These are phyloP conservation scores for Flaveria bidentis DNA, from an alignment of 129 eudicot species.

Conservation along the genomic window DNA sequence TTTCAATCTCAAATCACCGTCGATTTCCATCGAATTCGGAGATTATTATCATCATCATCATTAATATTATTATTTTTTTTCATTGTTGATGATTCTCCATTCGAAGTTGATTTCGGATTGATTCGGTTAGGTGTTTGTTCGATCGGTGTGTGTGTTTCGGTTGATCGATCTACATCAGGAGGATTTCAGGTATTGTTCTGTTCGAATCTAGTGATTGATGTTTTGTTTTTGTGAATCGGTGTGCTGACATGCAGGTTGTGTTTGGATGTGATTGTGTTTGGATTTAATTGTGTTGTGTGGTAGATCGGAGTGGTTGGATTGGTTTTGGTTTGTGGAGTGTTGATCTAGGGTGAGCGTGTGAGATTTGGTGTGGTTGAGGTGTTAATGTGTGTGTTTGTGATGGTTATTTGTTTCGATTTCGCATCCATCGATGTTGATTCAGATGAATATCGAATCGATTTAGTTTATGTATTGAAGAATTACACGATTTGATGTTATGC, in stretches of 20 bases:
- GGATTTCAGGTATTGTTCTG: constrained; percentile 30
- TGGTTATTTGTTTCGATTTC: constrained; percentile 17
- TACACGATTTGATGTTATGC: background rate
- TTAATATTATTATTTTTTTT: background rate
- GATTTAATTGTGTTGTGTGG: background rate
- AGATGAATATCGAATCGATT: background rate
- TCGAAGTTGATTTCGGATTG: constrained; percentile 14
- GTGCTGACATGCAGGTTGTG: constrained; percentile 4
- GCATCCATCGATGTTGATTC: constrained; percentile 12
- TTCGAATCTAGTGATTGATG: constrained; percentile 37
- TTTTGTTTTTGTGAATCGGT: constrained; percentile 13
- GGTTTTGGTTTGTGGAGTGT: constrained; percentile 16
- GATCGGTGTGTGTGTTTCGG: constrained; percentile 20
- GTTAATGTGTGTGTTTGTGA: constrained; percentile 13
- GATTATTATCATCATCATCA: background rate
- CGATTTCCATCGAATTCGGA: constrained; percentile 10
- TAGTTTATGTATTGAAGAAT: constrained; percentile 22
- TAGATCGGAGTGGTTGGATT: constrained; percentile 43
- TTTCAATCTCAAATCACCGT: background rate
- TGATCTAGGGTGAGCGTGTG: constrained; percentile 20
- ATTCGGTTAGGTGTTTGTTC: constrained; percentile 14
- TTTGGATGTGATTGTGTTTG: background rate
- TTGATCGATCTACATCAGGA: constrained; percentile 35
- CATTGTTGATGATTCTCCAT: constrained; percentile 20
- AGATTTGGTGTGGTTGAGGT: constrained; percentile 11